These are phyloP conservation scores for Osmanthus fragrans DNA, from an alignment of 257 asterid genomes.

Conservation along the genomic window DNA sequence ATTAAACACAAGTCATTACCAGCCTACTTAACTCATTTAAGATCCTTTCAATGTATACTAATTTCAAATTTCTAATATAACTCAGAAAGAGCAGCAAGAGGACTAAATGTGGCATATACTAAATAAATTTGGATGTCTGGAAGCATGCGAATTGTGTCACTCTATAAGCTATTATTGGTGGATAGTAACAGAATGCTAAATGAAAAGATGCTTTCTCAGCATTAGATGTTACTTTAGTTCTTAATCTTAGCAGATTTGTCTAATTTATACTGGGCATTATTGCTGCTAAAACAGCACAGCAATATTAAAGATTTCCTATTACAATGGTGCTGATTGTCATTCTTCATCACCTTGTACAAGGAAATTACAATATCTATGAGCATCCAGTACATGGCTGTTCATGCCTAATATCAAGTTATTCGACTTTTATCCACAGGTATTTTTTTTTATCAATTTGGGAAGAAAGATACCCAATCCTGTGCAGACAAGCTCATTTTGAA, in stretches of 20 bases:
- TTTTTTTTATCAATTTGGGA: background rate
- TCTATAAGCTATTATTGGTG: background rate
- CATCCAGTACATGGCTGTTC: background rate
- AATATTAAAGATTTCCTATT: background rate
- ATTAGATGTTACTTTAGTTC: background rate
- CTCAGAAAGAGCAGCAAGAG: background rate
- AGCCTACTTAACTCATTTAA: background rate
- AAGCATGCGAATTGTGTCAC: background rate
- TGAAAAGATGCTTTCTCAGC: background rate
- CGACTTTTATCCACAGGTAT: background rate
- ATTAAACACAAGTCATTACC: background rate
- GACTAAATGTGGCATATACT: background rate
- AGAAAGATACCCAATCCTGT: background rate
- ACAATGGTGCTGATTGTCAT: background rate
- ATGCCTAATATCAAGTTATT: background rate
- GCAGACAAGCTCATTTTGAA: background rate
- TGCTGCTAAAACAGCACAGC: background rate
- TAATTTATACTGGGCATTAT: background rate
- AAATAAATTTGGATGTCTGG: background rate
- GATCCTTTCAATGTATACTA: background rate
- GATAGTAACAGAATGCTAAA: background rate
- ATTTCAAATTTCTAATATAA: background rate
- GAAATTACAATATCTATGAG: background rate
- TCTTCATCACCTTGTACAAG: background rate
- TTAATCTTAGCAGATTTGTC: background rate